Evolutionary conservation across 179 eudicot species (phyloP).

Genomic region (Beta macrorhiza): DNA sequence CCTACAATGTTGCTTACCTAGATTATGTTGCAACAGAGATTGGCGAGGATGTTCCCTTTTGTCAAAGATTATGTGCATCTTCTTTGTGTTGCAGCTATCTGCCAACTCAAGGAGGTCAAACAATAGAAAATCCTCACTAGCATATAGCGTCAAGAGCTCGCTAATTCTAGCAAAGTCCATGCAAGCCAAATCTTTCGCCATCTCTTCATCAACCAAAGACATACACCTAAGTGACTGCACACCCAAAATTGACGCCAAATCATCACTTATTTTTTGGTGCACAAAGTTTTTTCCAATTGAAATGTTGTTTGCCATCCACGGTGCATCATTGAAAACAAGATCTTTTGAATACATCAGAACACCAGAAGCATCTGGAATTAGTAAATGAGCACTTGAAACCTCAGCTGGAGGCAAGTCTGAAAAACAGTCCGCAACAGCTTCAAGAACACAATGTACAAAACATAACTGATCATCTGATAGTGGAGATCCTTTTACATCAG

Average conservation of each 20-base stretch:
- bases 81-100: slow-evolving; percentile 91
- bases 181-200: slow-evolving; percentile 96
- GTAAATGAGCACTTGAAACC: slow-evolving; percentile 45
- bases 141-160: slow-evolving; percentile 72
- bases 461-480: slow-evolving; percentile 78
- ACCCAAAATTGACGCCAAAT: slow-evolving; percentile 81
- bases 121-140: slow-evolving; percentile 60
- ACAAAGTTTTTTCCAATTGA: slow-evolving; percentile 63
- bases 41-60: slow-evolving; percentile 90
- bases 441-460: slow-evolving; percentile 85
- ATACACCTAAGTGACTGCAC: slow-evolving; percentile 85
- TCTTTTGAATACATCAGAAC: slow-evolving; percentile 56
- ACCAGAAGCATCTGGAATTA: slow-evolving; percentile 82
- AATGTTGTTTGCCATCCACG: slow-evolving; percentile 82
- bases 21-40: slow-evolving; percentile 89
- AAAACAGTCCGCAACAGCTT: slow-evolving; percentile 82
- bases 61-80: slow-evolving; percentile 81
- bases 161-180: slow-evolving; percentile 79
- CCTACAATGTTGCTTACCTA: slow-evolving; percentile 53
- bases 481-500: slow-evolving; percentile 56
- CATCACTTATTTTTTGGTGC: slow-evolving; percentile 71
- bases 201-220: slow-evolving; percentile 90
- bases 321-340: slow-evolving; percentile 96
- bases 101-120: slow-evolving; percentile 97
- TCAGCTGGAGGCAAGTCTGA: slow-evolving; percentile 51